A percentile compares a stretch with the other conserved stretches of the same genome.
These are phyloP conservation scores for Gastrolobium bilobum DNA, from an alignment of 306 rosid species.

Conservation along the genomic window DNA sequence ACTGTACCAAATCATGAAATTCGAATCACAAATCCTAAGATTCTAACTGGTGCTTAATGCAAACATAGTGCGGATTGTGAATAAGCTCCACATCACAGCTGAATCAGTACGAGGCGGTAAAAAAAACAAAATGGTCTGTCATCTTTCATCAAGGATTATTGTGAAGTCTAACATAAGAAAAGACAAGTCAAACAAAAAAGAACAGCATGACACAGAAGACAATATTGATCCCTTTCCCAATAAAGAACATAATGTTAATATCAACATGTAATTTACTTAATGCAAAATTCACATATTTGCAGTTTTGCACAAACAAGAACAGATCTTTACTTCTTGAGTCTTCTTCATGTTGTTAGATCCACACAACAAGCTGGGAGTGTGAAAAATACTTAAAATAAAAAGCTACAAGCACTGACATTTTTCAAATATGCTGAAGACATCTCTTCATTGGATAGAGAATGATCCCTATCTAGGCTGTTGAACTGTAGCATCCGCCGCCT, in stretches of 20 bases:
- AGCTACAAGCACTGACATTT: slow-evolving; percentile 65
- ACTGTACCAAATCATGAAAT: too few species aligned
- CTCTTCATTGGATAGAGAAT: slow-evolving; percentile 63
- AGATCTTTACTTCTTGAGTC: slow-evolving; percentile 12
- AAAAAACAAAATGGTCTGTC: not conserved
- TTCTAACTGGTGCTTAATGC: not conserved
- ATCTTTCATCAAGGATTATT: slow-evolving; percentile 10
- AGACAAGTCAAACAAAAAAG: not conserved
- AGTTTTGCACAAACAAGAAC: slow-evolving; percentile 25
- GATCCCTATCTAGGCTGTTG: slow-evolving; percentile 58
- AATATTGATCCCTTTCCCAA: slow-evolving; percentile 16
- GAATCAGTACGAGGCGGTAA: slow-evolving; percentile 10
- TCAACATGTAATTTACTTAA: slow-evolving; percentile 34
- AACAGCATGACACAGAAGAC: slow-evolving; percentile 30
- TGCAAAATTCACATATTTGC: slow-evolving; percentile 12
- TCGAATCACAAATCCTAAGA: too few species aligned
- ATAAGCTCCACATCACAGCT: not conserved
- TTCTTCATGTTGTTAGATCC: slow-evolving; percentile 19
- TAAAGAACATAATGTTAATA: slow-evolving; percentile 20
- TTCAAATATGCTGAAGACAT: slow-evolving; percentile 64
- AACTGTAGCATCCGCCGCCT: slow-evolving; percentile 95
- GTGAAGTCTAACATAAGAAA: slow-evolving; percentile 4
- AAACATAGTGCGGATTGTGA: not conserved
- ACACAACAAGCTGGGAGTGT: not conserved
- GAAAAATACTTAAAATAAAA: slow-evolving; percentile 30